Percentiles rank a stretch among this genome's conserved stretches.
Conservation (phyloP, 495 filamentous ascomycete genomes). For the Hypoxylon subgilvum region DNA sequence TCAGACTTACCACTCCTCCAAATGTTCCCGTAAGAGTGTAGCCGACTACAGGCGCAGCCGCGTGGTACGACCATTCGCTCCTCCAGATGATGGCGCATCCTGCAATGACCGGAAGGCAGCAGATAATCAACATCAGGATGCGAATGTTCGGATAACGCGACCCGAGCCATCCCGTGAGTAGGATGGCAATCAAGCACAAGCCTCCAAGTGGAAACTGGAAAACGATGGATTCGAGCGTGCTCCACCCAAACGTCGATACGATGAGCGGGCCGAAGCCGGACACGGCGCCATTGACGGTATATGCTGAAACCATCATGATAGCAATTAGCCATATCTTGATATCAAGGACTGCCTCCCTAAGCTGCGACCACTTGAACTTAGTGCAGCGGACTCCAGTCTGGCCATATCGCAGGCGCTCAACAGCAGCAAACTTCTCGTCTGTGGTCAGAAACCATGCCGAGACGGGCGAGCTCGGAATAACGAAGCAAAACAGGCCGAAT, state of each 20-base stretch:
- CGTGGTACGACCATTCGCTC: conserved; percentile 66
- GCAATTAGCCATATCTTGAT: conserved; percentile 69
- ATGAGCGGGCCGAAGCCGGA: conserved; percentile 77
- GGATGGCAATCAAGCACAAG: conserved; percentile 67
- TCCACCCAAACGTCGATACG: conserved; percentile 75
- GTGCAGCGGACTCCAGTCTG: conserved; percentile 67
- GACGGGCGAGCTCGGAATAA: conserved; percentile 63
- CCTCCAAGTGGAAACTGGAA: conserved; percentile 76
- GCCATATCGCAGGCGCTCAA: conserved; percentile 61
- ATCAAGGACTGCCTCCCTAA: conserved; percentile 62
- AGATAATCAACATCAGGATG: conserved; percentile 65
- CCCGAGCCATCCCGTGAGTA: conserved; percentile 67
- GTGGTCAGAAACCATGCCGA: conserved; percentile 60
- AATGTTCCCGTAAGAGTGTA: conserved; percentile 76
- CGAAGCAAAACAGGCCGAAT: conserved; percentile 68
- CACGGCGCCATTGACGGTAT: conserved; percentile 78
- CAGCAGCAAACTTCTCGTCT: conserved; percentile 60
- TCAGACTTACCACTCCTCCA: conserved; percentile 67
- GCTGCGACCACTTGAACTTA: conserved; percentile 65
- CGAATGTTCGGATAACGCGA: conserved; percentile 66
- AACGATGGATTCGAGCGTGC: conserved; percentile 68
- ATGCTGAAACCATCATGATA: conserved; percentile 64
- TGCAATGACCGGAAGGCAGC: conserved; percentile 73
- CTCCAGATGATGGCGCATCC: conserved; percentile 79
- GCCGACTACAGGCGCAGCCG: conserved; percentile 67